Conservation (phyloP, 2,329 filamentous ascomycete genomes). For the Fusarium pseudocircinatum region DNA sequence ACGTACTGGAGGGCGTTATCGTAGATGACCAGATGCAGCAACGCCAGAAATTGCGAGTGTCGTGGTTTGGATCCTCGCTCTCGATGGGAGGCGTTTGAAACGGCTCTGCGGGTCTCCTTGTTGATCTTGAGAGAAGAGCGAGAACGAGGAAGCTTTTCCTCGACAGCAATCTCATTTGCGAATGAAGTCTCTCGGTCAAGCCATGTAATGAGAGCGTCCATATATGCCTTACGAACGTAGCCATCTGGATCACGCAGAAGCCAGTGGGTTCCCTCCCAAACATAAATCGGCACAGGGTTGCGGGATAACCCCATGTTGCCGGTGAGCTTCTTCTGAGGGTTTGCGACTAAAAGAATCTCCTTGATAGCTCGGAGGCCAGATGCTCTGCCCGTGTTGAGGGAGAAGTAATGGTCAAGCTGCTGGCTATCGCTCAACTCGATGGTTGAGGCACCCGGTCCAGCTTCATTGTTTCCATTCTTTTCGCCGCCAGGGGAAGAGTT, state of each 20-base stretch:
- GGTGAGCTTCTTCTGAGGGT: slow-evolving; percentile 68
- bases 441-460: slow-evolving; percentile 46
- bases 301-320: slow-evolving; percentile 73
- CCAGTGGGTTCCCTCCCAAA: slow-evolving; percentile 98
- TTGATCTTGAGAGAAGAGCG: slow-evolving; percentile 54
- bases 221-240: slow-evolving; percentile 84
- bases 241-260: slow-evolving; percentile 82
- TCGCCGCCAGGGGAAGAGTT: slow-evolving; percentile 58
- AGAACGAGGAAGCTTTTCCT: slow-evolving; percentile 61
- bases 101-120: slow-evolving; percentile 66
- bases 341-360: slow-evolving; percentile 83
- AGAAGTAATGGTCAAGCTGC: slow-evolving; percentile 62
- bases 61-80: slow-evolving; percentile 63
- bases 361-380: slow-evolving; percentile 82
- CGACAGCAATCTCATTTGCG: slow-evolving; percentile 69
- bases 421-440: slow-evolving; percentile 57
- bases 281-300: slow-evolving; percentile 78
- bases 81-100: slow-evolving; percentile 72
- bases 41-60: slow-evolving; percentile 78
- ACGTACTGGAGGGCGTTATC: slow-evolving; percentile 83
- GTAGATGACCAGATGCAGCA: slow-evolving; percentile 88
- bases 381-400: slow-evolving; percentile 64
- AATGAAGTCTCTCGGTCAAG: slow-evolving; percentile 80
- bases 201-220: slow-evolving; percentile 86
- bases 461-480: slow-evolving; percentile 54